Base-by-base conservation (phyloP, 768 basidiomycete species). In the Rhizopogon roseolus region DNA sequence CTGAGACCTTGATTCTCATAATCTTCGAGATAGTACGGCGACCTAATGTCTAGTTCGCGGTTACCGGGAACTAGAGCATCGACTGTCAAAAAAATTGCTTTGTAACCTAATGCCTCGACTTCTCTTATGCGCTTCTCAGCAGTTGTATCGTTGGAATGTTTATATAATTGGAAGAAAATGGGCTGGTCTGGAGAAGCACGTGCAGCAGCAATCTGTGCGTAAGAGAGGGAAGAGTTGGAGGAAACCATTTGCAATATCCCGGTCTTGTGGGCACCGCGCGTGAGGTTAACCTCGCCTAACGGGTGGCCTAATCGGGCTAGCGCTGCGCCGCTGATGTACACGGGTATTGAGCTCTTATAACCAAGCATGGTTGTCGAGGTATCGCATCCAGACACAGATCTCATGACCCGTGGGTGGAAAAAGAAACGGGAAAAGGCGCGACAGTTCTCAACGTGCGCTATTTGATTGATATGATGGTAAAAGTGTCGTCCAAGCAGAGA, bases 31-130 rank as follows among this genome's bases (percentile, higher is more conserved):
- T 72, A 73, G 63, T 75, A 86, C 10, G 82, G 80, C 54, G 77
- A 80, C 52, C 81, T 78, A 40, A 82, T 81, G 61, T 93, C 90
- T 52, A 77, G 72, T 67, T 93, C 90, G 43, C 93, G 79, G 60
- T 93, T 93, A 8, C 90, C 87, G 2, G 86, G 76, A 39, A 88
- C 82, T n/a, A 90, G 76, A 0, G 91, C 89, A 69, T 98, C 94
- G 2, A 96, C 93, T 2, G 94, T 97, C 52, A 98, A 75, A 66
- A 92, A 92, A 54, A 98, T 89, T 1, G 90, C 93, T 45, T 86
- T 91, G 69, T 88, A 95, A 0, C 92, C 91, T 4, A 90, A 69
- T 29, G 68, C 64, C 54, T 88, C 86, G 19, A 92, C 80, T 48
- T 89, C 83, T 43, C 78, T 76, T 14, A 97, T 78, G 28, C 90